Evolutionary conservation across 257 asterid species (phyloP), one percentile per base, ranked within the genome.

Genomic region (Echites panduratus): DNA sequence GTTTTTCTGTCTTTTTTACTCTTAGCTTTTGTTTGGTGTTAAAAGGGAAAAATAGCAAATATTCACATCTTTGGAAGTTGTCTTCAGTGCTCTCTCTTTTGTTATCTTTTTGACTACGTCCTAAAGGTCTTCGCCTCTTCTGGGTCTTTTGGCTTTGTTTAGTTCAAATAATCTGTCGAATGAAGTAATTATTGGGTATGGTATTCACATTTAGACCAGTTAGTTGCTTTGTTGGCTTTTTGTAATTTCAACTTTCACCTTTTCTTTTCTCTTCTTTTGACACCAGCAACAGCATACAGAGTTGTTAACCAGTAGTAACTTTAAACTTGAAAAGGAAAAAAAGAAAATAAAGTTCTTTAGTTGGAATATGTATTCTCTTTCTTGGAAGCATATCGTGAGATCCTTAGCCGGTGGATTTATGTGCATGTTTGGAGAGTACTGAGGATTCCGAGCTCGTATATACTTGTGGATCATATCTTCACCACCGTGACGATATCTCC

Each of bases 131-230:
- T 41, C 19, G 8, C 22, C 26, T 53, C 22, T 49, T 20, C 54
- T 52, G 35, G 32, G 45, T 35, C 5, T 19, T 72, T 9, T 35
- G 68, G 32, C 68, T 58, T 24, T 44, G 43, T 48, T 52, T 61
- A 50, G 66, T 84, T 53, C 70, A 66, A 70, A 77, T 77, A 80
- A 77, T 69, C 66, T 73, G 77, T 72, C 64, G 65, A 56, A 54
- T 29, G 67, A 40, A 41, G 72, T 65, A 63, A 66, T 76, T 71
- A 45, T 65, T 50, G 57, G 17, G 0, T 43, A 22, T 48, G 38
- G 47, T 45, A 17, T 47, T 53, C 45, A 20, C 27, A 40, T 27
- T 38, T 64, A 62, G 72, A 49, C 72, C 41, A 68, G 48, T 1
- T 35, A 68, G 48, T 1, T 35, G 27, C 29, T 3, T 38, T 47